Conservation (phyloP, 1,284 basidiomycete genomes). For the Malassezia vespertilionis region DNA sequence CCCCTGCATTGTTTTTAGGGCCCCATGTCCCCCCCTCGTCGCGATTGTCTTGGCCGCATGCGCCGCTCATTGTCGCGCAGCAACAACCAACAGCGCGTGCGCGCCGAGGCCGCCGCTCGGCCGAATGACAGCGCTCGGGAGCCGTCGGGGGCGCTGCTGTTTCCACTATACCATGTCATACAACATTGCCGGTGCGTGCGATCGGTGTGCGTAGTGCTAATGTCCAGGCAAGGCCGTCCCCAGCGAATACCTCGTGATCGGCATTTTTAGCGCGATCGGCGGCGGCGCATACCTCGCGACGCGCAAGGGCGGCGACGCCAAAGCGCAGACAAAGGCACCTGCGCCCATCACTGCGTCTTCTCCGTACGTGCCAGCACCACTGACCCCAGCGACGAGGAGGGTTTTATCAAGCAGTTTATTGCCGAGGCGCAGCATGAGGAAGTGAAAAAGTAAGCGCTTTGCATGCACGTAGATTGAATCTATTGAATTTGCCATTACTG, state of each 20-base stretch:
- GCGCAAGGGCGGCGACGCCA: conserved; percentile 18
- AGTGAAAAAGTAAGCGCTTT: conserved; percentile 10
- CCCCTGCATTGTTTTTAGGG: too few relatives aligned
- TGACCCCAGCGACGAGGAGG: conserved; percentile 37
- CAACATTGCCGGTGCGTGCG: conserved; percentile 38
- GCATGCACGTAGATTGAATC: neutral
- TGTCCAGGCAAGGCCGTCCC: conserved; percentile 36
- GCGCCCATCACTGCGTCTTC: conserved; percentile 7
- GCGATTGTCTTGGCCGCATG: too few relatives aligned
- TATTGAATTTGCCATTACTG: neutral
- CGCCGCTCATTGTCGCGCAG: too few relatives aligned
- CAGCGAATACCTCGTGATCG: conserved; percentile 43
- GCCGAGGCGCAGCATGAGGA: conserved; percentile 33
- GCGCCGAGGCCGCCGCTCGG: too few relatives aligned
- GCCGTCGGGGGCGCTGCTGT: neutral
- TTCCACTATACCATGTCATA: conserved; percentile 28
- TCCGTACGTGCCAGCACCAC: conserved; percentile 1
- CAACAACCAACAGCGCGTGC: too few relatives aligned
- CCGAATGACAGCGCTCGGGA: too few relatives aligned
- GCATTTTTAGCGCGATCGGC: conserved; percentile 30
- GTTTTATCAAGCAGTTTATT: conserved; percentile 46
- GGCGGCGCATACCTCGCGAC: conserved; percentile 18
- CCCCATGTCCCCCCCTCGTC: too few relatives aligned
- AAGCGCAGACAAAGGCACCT: conserved; percentile 6
- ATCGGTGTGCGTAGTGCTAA: conserved; percentile 13